Evolutionary conservation across 495 filamentous ascomycete genomes (phyloP).

Genomic region (Podospora didyma): DNA sequence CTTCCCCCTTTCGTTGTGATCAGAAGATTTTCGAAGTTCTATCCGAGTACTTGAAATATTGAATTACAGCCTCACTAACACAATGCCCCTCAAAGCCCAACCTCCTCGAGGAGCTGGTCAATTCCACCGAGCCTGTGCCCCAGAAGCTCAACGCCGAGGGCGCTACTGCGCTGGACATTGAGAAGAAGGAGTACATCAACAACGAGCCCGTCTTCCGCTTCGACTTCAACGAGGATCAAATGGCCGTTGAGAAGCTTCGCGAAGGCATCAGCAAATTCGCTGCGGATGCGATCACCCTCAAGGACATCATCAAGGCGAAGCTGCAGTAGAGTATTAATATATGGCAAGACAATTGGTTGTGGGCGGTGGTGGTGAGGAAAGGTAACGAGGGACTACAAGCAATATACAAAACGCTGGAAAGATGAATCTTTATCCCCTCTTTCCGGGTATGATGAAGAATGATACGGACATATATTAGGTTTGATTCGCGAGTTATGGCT

Average conservation of each 20-base stretch:
- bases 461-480: too few relatives aligned
- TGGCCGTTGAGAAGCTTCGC: conserved; percentile 97
- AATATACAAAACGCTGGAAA: too few relatives aligned
- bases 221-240: conserved; percentile 98
- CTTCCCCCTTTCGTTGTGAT: too few relatives aligned
- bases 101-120: conserved; percentile 89
- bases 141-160: conserved; percentile 80
- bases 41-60: too few relatives aligned
- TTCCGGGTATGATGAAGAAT: too few relatives aligned
- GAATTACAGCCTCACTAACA: conserved; percentile 4
- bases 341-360: too few relatives aligned
- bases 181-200: conserved; percentile 86
- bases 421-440: too few relatives aligned
- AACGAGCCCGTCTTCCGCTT: conserved; percentile 92
- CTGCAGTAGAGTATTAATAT: conserved; percentile 42
- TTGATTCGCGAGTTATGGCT: too few relatives aligned
- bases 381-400: not conserved
- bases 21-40: too few relatives aligned
- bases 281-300: conserved; percentile 89
- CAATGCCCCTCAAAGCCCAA: conserved; percentile 56
- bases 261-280: conserved; percentile 99
- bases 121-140: conserved; percentile 71
- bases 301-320: conserved; percentile 86
- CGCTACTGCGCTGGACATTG: conserved; percentile 66
- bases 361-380: not conserved